Base-by-base conservation (phyloP, 1,284 basidiomycete species). In the Trametes versicolor region DNA sequence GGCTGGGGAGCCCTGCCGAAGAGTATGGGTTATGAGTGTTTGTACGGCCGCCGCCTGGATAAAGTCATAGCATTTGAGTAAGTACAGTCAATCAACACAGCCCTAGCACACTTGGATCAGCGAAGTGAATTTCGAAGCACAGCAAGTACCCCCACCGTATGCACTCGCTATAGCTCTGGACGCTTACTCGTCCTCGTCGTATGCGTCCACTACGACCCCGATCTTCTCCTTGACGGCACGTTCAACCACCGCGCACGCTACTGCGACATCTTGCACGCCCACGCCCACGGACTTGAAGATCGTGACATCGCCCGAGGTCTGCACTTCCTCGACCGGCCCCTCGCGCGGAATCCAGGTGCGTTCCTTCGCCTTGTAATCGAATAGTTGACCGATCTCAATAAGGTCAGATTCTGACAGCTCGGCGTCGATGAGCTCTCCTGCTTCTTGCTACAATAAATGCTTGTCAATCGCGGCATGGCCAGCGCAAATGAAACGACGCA, bases 271-370 rank as follows among this genome's bases (percentile, higher is more conserved):
- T 71, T 93, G 92, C n/a, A 90, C 74, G 1, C 89, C 91, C 8
- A 93, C 78, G 2, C 92, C 92, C 0, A 94, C 92, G 0, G 89
- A 91, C 75, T 93, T 94, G 81, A 92, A 94, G 55, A 94, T 83
- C 4, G 90, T 92, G 7, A 94, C 80, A 76, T 72, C 84, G 73
- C 72, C 78, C 75, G 66, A 64, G 19, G 66, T 54, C 60, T 73
- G 69, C 72, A 79, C 56, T 69, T 72, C 73, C 23, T 77, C 76
- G 45, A 82, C 66, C 5, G 69, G 62, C 71, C 66, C 63, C 9
- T 64, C 60, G 17, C 66, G 51, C 1, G 69, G 62, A 0, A 50
- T 34, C 71, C 75, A 76, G 4, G 47, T 72, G 29, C 70, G 75
- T 9, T 19, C 51, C 17, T 52, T 62, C 48, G 0, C 69, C 67